Conservation (phyloP, 1,139 yeast species). For the Sugiyamaella xylanicola region DNA sequence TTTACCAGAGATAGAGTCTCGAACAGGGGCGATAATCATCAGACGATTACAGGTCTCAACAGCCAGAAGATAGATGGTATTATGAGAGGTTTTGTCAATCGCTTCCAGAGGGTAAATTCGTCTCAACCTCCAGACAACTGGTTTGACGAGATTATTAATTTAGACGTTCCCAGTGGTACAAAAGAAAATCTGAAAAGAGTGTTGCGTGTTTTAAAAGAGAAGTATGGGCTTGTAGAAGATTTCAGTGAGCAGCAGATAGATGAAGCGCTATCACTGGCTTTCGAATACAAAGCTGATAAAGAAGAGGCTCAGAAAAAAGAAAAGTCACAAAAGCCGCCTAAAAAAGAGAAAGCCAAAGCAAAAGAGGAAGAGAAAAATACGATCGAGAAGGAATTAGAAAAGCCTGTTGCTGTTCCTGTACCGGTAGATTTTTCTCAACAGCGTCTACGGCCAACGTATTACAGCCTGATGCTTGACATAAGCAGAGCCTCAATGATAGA, state of each 20-base stretch:
- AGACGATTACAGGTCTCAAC: slow-evolving; percentile 64
- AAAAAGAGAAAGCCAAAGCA: too few relatives aligned
- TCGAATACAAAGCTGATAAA: slow-evolving; percentile 34
- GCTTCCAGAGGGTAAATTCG: slow-evolving; percentile 64
- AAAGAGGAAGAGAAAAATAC: too few relatives aligned
- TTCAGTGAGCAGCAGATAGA: slow-evolving; percentile 44
- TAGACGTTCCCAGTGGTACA: slow-evolving; percentile 57
- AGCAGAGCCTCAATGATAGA: slow-evolving; percentile 18
- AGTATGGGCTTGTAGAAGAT: slow-evolving; percentile 49
- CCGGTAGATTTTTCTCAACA: neutral
- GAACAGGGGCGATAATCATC: slow-evolving; percentile 86
- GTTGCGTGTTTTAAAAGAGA: slow-evolving; percentile 44
- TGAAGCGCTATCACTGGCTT: slow-evolving; percentile 34
- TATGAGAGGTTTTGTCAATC: slow-evolving; percentile 69
- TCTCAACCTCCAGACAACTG: slow-evolving; percentile 58
- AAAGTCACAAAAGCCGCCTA: too few relatives aligned
- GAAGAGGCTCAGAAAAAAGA: neutral
- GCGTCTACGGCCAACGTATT: slow-evolving; percentile 3
- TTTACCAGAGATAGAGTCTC: slow-evolving; percentile 63
- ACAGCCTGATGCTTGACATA: slow-evolving; percentile 13
- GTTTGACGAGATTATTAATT: slow-evolving; percentile 66
- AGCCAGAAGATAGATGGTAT: slow-evolving; percentile 55
- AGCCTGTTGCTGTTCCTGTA: neutral
- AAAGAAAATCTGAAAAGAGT: slow-evolving; percentile 54
- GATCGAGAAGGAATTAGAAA: too few relatives aligned